A percentile compares a stretch with the other conserved stretches of the same genome.
Evolutionary conservation across 768 basidiomycete species (phyloP).

Genomic region (Strobilomyces dryophilus): DNA sequence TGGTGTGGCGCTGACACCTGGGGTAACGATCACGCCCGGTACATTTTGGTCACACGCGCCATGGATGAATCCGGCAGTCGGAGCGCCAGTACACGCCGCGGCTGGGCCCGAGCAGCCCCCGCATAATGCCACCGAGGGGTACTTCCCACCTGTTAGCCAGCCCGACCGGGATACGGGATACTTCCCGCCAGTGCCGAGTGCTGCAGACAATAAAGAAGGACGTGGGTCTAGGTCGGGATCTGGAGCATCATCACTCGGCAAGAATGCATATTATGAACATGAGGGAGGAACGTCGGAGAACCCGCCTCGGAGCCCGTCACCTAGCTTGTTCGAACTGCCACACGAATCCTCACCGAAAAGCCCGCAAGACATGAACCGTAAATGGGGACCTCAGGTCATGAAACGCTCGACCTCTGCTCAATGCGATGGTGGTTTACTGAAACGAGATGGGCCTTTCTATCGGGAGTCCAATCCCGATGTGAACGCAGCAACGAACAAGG

Average conservation of each 20-base stretch:
- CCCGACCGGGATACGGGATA: slow-evolving; percentile 31
- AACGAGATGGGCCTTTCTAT: slow-evolving; percentile 27
- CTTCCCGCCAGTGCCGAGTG: slow-evolving; percentile 38
- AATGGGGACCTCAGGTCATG: slow-evolving; percentile 16
- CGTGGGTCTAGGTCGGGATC: slow-evolving; percentile 1
- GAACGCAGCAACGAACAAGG: slow-evolving; percentile 21
- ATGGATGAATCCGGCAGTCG: slow-evolving; percentile 56
- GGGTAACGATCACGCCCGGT: slow-evolving; percentile 67
- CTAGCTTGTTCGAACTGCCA: slow-evolving; percentile 1
- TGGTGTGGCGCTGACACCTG: slow-evolving; percentile 45
- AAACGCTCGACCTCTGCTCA: slow-evolving; percentile 29
- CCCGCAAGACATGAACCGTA: slow-evolving; percentile 15
- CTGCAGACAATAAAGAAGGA: slow-evolving; percentile 33
- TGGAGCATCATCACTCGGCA: background rate
- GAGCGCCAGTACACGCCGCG: slow-evolving; percentile 46
- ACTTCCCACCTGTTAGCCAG: slow-evolving; percentile 40
- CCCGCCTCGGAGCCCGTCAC: slow-evolving; percentile 5
- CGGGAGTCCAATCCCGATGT: slow-evolving; percentile 31
- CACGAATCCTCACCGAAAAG: slow-evolving; percentile 5
- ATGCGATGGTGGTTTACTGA: slow-evolving; percentile 23
- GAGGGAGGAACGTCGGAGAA: slow-evolving; percentile 7
- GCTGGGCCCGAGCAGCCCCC: slow-evolving; percentile 14
- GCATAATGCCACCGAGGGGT: slow-evolving; percentile 26
- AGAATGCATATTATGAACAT: background rate
- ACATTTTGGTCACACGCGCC: slow-evolving; percentile 65